Conservation (phyloP, 371 early-diverging fungal genomes). For the Mucor saturninus region DNA sequence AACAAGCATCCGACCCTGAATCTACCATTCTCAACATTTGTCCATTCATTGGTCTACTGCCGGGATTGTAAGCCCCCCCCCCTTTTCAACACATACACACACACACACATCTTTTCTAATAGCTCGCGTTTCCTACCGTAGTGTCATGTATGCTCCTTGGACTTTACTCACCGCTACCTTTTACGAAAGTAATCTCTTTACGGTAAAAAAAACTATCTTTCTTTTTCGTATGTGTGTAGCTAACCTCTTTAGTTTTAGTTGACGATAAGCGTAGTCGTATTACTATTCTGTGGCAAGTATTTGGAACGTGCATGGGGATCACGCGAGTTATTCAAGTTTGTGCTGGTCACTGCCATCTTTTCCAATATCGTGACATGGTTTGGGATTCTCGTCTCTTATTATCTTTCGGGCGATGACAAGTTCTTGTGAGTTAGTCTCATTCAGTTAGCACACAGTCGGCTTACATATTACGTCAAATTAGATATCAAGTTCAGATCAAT, state of each 20-base stretch:
- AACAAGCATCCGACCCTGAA: slow-evolving; percentile 29
- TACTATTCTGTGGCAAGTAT: slow-evolving; percentile 71
- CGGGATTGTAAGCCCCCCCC: slow-evolving; percentile 49
- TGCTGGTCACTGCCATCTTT: slow-evolving; percentile 56
- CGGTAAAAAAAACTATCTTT: slow-evolving; percentile 31
- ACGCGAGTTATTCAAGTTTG: slow-evolving; percentile 70
- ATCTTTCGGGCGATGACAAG: slow-evolving; percentile 57
- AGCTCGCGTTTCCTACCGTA: not conserved
- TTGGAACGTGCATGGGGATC: slow-evolving; percentile 82
- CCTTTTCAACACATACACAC: not conserved
- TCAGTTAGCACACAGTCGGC: too few species aligned
- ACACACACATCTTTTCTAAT: too few species aligned
- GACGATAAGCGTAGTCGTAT: slow-evolving; percentile 43
- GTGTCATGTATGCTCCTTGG: slow-evolving; percentile 49
- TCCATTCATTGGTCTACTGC: slow-evolving; percentile 51
- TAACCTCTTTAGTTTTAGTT: slow-evolving; percentile 44
- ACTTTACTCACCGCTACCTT: slow-evolving; percentile 50
- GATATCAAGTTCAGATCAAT: slow-evolving; percentile 60
- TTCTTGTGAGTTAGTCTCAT: slow-evolving; percentile 65
- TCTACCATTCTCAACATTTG: slow-evolving; percentile 21
- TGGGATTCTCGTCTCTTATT: slow-evolving; percentile 62
- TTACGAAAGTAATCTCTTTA: slow-evolving; percentile 44
- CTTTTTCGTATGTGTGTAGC: not conserved
- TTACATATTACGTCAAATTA: slow-evolving; percentile 9
- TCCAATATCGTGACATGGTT: slow-evolving; percentile 63